Conservation (phyloP, 768 basidiomycete genomes). For the Thelephora ganbajun region DNA sequence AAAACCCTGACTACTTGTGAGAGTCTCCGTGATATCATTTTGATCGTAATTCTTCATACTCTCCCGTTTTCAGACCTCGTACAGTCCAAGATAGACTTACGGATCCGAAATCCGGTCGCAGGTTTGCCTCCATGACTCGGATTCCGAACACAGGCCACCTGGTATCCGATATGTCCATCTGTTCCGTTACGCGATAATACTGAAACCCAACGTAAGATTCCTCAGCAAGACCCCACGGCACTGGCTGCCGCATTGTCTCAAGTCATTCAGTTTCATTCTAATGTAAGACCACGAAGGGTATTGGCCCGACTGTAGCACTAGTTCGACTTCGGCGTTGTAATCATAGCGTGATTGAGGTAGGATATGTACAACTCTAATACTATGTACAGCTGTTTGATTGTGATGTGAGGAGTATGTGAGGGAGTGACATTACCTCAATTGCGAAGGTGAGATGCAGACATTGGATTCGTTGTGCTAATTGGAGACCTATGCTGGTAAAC, state of each 20-base stretch:
- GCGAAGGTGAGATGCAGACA: too few species aligned
- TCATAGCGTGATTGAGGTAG: too few species aligned
- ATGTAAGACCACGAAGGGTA: too few species aligned
- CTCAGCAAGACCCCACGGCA: not conserved
- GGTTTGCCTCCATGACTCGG: conserved; percentile 13
- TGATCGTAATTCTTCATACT: not conserved
- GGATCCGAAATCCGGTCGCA: conserved; percentile 11
- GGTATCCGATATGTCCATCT: conserved; percentile 10
- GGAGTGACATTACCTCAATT: too few species aligned
- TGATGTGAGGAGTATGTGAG: too few species aligned
- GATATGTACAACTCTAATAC: too few species aligned
- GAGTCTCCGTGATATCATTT: conserved; percentile 13
- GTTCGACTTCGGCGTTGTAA: too few species aligned
- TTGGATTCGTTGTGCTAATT: too few species aligned
- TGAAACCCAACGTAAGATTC: not conserved
- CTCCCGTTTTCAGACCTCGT: conserved; percentile 14
- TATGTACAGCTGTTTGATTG: too few species aligned
- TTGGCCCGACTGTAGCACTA: too few species aligned
- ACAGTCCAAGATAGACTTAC: conserved; percentile 19
- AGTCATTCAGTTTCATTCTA: not conserved
- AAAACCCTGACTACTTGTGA: conserved; percentile 38
- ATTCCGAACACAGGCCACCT: conserved; percentile 19
- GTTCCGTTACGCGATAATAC: not conserved
- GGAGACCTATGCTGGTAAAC: too few species aligned
- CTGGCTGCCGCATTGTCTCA: not conserved